phyloP scores from a whole-genome alignment of 2,329 filamentous ascomycete species.

The Calcarisporium arbuscula region DNA sequence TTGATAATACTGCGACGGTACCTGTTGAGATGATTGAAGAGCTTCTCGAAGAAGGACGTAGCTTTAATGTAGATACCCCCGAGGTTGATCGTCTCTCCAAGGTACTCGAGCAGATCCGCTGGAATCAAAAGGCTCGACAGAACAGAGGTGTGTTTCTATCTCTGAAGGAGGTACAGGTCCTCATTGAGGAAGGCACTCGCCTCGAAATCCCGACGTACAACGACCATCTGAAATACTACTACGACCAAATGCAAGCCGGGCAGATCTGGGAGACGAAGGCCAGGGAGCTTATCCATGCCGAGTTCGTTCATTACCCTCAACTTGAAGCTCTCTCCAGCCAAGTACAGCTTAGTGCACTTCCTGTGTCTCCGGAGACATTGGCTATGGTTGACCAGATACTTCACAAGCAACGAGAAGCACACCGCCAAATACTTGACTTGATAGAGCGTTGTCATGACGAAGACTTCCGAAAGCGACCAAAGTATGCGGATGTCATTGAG shows the following conservation, averaged over 20 bases:
- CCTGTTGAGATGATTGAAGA: slow-evolving; percentile 77
- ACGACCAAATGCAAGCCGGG: slow-evolving; percentile 69
- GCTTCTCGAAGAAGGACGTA: slow-evolving; percentile 79
- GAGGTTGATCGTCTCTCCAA: slow-evolving; percentile 79
- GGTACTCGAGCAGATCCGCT: slow-evolving; percentile 77
- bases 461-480: slow-evolving; percentile 73
- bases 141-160: slow-evolving; percentile 61
- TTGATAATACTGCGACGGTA: slow-evolving; percentile 58
- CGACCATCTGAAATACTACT: slow-evolving; percentile 69
- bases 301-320: slow-evolving; percentile 88
- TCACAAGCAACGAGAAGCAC: slow-evolving; percentile 91
- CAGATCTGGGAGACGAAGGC: slow-evolving; percentile 90
- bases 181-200: slow-evolving; percentile 71
- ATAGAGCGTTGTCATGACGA: slow-evolving; percentile 69
- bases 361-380: slow-evolving; percentile 76
- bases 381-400: slow-evolving; percentile 83
- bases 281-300: slow-evolving; percentile 85
- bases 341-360: slow-evolving; percentile 61
- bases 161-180: slow-evolving; percentile 69
- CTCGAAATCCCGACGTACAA: slow-evolving; percentile 75
- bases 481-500: slow-evolving; percentile 83
- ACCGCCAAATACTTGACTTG: slow-evolving; percentile 77
- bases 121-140: slow-evolving; percentile 71
- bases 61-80: slow-evolving; percentile 85
- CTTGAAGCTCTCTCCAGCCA: slow-evolving; percentile 86